Percentiles rank a stretch among this genome's conserved stretches.
phyloP scores from a whole-genome alignment of 2,329 filamentous ascomycete species.

The Leptographium lundbergii region DNA sequence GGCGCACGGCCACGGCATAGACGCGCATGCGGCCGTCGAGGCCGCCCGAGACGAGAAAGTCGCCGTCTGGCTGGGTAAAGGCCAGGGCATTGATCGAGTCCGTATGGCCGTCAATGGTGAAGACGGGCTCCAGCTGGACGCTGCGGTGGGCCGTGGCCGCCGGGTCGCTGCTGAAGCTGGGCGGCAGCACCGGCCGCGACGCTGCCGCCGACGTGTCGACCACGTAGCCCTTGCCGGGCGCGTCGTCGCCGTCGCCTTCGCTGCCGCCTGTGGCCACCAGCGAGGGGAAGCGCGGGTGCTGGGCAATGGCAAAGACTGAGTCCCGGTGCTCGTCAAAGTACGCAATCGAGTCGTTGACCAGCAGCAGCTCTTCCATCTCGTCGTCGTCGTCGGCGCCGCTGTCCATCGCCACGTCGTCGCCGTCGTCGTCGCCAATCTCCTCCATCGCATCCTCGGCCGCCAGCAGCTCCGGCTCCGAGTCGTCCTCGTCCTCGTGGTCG shows the following conservation, averaged over 20 bases:
- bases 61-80: slow-evolving; percentile 73
- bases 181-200: slow-evolving; percentile 56
- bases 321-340: slow-evolving; percentile 88
- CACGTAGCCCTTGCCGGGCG: slow-evolving; percentile 70
- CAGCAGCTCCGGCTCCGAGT: slow-evolving; percentile 59
- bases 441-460: slow-evolving; percentile 67
- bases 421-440: slow-evolving; percentile 52
- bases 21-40: slow-evolving; percentile 72
- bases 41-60: slow-evolving; percentile 76
- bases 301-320: slow-evolving; percentile 88
- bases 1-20: slow-evolving; percentile 41
- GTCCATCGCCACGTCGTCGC: slow-evolving; percentile 30
- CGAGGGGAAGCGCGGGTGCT: slow-evolving; percentile 67
- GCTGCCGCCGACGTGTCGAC: slow-evolving; percentile 60
- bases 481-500: slow-evolving; percentile 25
- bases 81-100: slow-evolving; percentile 81
- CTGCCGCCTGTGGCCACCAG: slow-evolving; percentile 79
- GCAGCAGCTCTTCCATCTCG: slow-evolving; percentile 53
- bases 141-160: slow-evolving; percentile 34
- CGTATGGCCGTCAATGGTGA: slow-evolving; percentile 74
- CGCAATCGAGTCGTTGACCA: slow-evolving; percentile 85
- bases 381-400: slow-evolving; percentile 19
- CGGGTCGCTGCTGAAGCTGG: slow-evolving; percentile 59
- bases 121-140: slow-evolving; percentile 50
- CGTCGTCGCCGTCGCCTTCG: slow-evolving; percentile 44